These are phyloP conservation scores for Curvularia spicifera DNA, from an alignment of 2,329 filamentous ascomycete genomes.

Conservation along the genomic window DNA sequence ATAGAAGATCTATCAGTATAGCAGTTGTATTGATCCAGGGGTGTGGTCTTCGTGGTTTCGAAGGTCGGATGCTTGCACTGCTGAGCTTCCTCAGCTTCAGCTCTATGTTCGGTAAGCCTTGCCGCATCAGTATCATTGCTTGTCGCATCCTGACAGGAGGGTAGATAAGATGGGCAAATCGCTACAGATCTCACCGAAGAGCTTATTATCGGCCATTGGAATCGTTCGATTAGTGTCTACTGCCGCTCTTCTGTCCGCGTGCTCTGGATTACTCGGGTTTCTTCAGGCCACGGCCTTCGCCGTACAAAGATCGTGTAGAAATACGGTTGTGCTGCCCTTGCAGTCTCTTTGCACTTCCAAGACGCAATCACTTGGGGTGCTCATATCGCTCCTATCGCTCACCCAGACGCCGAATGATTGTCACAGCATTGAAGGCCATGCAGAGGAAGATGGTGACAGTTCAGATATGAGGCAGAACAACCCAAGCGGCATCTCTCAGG, in stretches of 20 bases:
- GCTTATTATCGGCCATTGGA: background rate
- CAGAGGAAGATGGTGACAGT: background rate
- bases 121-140: background rate
- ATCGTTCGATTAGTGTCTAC: background rate
- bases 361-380: background rate
- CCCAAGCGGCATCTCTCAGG: background rate
- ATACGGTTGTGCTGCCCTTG: background rate
- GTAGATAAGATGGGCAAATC: background rate
- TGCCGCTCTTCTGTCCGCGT: background rate
- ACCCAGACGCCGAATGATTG: background rate
- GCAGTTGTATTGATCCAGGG: background rate
- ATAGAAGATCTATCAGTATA: background rate
- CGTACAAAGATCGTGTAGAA: background rate
- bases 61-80: constrained; percentile 5
- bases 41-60: background rate
- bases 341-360: background rate
- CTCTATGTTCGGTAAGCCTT: constrained; percentile 1
- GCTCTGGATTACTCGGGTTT: background rate
- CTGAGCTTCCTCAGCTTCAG: constrained; percentile 11
- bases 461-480: background rate
- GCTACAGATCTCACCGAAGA: background rate
- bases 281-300: background rate
- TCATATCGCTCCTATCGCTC: background rate
- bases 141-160: background rate
- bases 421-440: background rate